Evolutionary conservation across 1,284 basidiomycete genomes (phyloP), one percentile per base, ranked within the genome.

Genomic region (Cutaneotrichosporon mucoides): DNA sequence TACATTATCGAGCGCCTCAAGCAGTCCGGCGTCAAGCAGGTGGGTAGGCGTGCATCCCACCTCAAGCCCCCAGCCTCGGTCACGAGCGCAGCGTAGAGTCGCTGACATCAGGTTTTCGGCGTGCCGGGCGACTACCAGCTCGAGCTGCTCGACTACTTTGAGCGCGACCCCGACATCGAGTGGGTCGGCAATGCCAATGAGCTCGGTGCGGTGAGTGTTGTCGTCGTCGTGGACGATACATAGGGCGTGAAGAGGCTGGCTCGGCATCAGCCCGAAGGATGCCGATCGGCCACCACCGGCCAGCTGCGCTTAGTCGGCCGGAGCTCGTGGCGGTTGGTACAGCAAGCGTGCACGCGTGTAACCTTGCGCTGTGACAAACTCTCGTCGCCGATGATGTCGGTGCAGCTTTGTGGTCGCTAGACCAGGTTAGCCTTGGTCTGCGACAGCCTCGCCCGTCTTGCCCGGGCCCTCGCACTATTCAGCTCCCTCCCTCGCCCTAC

Each of bases 181-280:
- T 97, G 94, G 94, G 83, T 93, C 56, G 94, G 93, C 11, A 92
- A 93, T 76, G 92, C 89, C 68, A 92, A 93, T 67, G 90, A 93
- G 74, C 81, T 93, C 53, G 90, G 92, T 66, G 88, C 89, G 0
- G 71, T 72, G 46, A 58, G 71, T 65, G 3, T 24, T 13, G 3
- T 24, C 24, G 24, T 10, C n/a, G 9, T 6, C 9, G 13, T 37
- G 34, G 34, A 8, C 3, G 7, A 11, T 10, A 24, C 16, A 11
- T 11, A 11, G 33, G 24, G 3, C 11, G 15, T 24, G 33, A 1
- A 43, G 42, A 13, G 34, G 42, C 33, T 24, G 24, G 24, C 24
- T 24, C 53, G 42, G 42, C 35, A 54, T 56, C 16, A 16, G 24
- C 41, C 49, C 37, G 49, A 15, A 9, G 11, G 8, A 33, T 3